Evolutionary conservation across 495 filamentous ascomycete species (phyloP).

Genomic region (Apiosordaria backusii): DNA sequence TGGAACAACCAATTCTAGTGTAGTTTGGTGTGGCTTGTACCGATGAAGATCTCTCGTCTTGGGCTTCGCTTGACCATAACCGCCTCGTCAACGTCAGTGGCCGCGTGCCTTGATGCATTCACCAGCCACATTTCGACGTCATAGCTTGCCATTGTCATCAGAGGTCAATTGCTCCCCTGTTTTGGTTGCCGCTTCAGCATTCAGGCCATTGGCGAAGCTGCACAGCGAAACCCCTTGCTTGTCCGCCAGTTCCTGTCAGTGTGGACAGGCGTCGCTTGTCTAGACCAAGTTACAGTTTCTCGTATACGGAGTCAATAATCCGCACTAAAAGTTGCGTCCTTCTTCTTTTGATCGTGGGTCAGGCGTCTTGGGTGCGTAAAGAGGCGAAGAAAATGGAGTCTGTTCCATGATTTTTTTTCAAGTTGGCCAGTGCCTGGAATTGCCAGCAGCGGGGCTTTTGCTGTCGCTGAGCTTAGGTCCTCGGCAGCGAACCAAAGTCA

Average conservation of each 20-base stretch:
- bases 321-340: background rate
- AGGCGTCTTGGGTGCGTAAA: no score
- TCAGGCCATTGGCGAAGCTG: background rate
- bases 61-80: background rate
- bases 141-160: background rate
- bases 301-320: background rate
- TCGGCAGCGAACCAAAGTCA: background rate
- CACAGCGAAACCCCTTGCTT: background rate
- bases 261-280: background rate
- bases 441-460: background rate
- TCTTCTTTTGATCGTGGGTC: no score
- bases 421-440: background rate
- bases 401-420: background rate
- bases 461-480: background rate
- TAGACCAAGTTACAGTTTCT: background rate
- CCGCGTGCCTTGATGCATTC: background rate
- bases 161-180: background rate
- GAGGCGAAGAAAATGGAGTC: background rate
- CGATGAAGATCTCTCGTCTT: background rate
- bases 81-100: background rate
- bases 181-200: background rate
- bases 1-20: background rate
- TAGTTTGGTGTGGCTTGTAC: background rate
- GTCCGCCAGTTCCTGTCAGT: no score
- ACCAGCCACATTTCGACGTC: slow-evolving; percentile 2